phyloP scores from a whole-genome alignment of 2,329 filamentous ascomycete genomes.

The Colletotrichum agaves region DNA sequence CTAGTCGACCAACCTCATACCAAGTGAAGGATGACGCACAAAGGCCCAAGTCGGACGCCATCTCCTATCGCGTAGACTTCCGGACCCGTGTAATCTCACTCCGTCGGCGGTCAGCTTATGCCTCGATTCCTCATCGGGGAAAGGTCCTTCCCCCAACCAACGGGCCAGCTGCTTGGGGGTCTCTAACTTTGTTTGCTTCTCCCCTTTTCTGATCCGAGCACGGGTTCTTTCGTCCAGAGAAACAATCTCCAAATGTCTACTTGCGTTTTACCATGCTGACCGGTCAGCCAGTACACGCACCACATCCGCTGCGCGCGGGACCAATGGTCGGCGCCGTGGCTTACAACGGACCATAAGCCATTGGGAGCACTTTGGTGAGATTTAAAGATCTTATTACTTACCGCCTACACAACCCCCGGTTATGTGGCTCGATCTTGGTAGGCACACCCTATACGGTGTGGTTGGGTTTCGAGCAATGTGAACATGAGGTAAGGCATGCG shows the following conservation, averaged over 20 bases:
- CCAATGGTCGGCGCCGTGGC: constrained; percentile 5
- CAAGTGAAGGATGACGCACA: too few species aligned
- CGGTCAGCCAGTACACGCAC: constrained; percentile 33
- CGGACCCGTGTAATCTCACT: not conserved
- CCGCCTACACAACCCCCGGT: too few species aligned
- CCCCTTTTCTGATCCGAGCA: too few species aligned
- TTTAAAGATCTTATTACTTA: not conserved
- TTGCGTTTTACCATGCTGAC: constrained; percentile 44
- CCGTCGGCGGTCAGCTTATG: constrained; percentile 17
- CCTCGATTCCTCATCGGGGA: constrained; percentile 9
- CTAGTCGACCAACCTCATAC: not conserved
- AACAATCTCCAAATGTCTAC: constrained; percentile 32
- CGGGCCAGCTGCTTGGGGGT: not conserved
- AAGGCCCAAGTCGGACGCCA: too few species aligned
- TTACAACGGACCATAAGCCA: constrained; percentile 7
- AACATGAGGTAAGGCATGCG: not conserved
- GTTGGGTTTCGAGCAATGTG: not conserved
- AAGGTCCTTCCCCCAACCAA: not conserved
- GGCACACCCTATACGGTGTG: too few species aligned
- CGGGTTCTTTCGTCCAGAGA: too few species aligned
- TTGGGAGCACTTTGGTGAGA: constrained; percentile 4
- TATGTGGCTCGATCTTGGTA: too few species aligned
- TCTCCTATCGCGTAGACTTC: not conserved
- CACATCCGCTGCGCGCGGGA: not conserved
- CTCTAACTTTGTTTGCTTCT: not conserved